Base-by-base conservation (phyloP, 2,329 filamentous ascomycete species). In the Ophiognomonia clavigignenti-juglandacearum region DNA sequence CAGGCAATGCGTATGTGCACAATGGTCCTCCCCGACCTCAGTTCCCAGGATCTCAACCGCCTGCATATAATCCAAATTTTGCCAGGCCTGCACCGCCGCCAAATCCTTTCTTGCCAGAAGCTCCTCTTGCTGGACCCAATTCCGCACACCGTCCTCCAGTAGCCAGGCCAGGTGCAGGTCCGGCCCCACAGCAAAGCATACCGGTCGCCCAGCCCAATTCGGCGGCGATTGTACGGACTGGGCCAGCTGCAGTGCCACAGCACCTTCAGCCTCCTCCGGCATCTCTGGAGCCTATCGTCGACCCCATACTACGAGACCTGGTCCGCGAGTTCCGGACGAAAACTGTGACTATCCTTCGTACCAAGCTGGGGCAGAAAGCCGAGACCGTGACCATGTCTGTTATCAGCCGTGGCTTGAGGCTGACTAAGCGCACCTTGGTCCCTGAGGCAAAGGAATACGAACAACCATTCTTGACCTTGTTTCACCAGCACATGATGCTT, bases 321-420 rank as follows among this genome's bases (percentile, higher is more conserved):
- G 65, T 78, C 16, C 63, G 67, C 27, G 64, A 65, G 16, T 69
- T 78, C 57, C 74, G 73, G 54, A 67, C 69, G 10, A 70, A 72
- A 9, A 62, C 77, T 14, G 64, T 71, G 10, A 64, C 69, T 43
- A 72, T 73, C 47, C 63, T 77, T 35, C 64, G 64, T 41, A 70
- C 68, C 51, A 67, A 68, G 1, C 63, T 65, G 13, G 64, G 65
- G 11, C 66, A 68, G 22, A 64, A 68, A 47, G 64, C 71, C 14
- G 68, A 75, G 47, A 70, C 67, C 20, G 69, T 76, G 20, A 71
- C 75, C 50, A 74, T 76, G 67, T 75, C 73, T 6, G 74, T 74
- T 11, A 62, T 78, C 51, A 77, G 76, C 52, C 72, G 73, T 22
- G 72, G 69, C 37, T 60, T 77, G 9, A 73, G 73, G 0, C 65